Evolutionary conservation across 371 early-diverging fungal species (phyloP).

Genomic region (Apophysomyces trapeziformis): DNA sequence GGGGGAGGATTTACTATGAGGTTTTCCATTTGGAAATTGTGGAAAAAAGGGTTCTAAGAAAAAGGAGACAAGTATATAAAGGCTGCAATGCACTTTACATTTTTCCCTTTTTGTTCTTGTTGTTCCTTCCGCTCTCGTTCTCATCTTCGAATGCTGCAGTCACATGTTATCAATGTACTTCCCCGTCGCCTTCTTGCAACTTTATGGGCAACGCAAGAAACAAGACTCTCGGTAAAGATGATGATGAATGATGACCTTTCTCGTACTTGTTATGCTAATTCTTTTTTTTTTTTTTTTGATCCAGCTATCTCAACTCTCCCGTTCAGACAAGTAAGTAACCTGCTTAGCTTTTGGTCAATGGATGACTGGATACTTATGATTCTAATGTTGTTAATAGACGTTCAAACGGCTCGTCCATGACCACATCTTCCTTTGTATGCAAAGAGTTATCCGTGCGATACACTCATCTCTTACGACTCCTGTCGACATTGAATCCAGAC

Average conservation of each 20-base stretch:
- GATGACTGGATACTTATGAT: background rate
- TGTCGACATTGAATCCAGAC: constrained; percentile 39
- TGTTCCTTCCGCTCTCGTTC: background rate
- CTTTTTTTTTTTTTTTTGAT: background rate
- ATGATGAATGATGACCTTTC: background rate
- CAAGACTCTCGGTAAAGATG: constrained; percentile 41
- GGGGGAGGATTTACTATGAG: background rate
- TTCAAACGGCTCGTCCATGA: constrained; percentile 9
- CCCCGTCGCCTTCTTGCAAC: constrained; percentile 42
- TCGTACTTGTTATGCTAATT: background rate
- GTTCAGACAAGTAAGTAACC: background rate
- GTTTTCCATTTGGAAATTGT: constrained; percentile 2
- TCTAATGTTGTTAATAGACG: background rate
- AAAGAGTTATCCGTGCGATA: constrained; percentile 69
- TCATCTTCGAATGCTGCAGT: constrained; percentile 37
- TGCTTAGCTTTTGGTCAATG: background rate
- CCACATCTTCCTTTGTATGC: constrained; percentile 59
- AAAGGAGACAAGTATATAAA: constrained; percentile 1
- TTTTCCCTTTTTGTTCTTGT: background rate
- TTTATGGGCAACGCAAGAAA: constrained; percentile 47
- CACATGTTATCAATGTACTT: constrained; percentile 45
- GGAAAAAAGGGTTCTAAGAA: background rate
- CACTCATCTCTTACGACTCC: constrained; percentile 59
- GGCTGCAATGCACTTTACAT: background rate
- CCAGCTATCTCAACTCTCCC: background rate